Conservation (phyloP, 2,329 filamentous ascomycete genomes). For the Aspergillus vadensis region DNA sequence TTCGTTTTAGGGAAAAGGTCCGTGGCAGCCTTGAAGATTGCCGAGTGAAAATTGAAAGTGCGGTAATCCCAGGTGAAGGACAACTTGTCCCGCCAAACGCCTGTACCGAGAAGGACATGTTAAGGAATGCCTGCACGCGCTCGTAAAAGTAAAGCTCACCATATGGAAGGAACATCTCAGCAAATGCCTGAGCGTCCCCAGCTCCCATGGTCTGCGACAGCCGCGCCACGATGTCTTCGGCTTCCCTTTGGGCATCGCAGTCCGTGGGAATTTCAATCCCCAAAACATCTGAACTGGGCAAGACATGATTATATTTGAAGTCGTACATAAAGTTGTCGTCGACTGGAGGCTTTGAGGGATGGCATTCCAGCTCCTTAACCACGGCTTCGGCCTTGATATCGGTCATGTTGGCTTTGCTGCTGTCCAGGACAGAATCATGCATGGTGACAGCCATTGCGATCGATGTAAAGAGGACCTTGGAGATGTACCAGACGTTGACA, state of each 20-base stretch:
- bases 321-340: conserved; percentile 47
- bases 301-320: conserved; percentile 44
- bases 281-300: conserved; percentile 35
- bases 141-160: conserved; percentile 15
- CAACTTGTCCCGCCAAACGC: conserved; percentile 42
- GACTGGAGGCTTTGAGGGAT: conserved; percentile 25
- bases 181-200: conserved; percentile 24
- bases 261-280: conserved; percentile 32
- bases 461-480: not conserved
- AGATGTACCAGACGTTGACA: not conserved
- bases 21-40: conserved; percentile 36
- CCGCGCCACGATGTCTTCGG: conserved; percentile 6
- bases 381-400: not conserved
- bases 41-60: conserved; percentile 37
- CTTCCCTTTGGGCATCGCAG: conserved; percentile 17
- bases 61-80: conserved; percentile 42
- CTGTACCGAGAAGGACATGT: conserved; percentile 15
- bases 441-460: not conserved
- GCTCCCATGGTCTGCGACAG: conserved; percentile 21
- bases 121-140: not conserved
- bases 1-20: conserved; percentile 36
- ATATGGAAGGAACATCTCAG: conserved; percentile 31
- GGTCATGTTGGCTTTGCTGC: conserved; percentile 1
- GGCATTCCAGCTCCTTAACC: not conserved
- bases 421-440: not conserved